Evolutionary conservation across 2,329 filamentous ascomycete species (phyloP), one percentile per base, ranked within the genome.

Genomic region (Coniochaeta hoffmannii): DNA sequence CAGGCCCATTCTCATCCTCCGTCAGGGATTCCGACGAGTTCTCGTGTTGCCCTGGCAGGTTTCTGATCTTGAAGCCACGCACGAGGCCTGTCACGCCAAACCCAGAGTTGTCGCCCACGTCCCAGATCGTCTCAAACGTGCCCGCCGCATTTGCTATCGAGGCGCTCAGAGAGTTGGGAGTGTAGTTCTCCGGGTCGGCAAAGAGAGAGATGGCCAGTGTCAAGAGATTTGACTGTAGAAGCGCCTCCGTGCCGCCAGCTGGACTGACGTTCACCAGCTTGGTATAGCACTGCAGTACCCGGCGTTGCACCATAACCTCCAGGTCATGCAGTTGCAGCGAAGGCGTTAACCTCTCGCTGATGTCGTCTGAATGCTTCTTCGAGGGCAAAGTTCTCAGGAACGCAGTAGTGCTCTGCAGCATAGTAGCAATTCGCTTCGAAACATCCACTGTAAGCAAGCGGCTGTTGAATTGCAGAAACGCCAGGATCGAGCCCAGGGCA

Each of bases 91-190:
- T 96, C 15, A 99, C 87, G 2, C 95, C 94, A 69, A 96, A 97
- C 1, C 92, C 93, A 63, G 87, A 92, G 66, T 97, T 97, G 68
- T 99, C 94, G 9, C 86, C 88, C 7, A 96, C 83, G 59, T 97
- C 93, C 94, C 94, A 99, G 36, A 99, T 83, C 1, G 86, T 92
- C 64, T 99, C 94, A 65, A 97, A 97, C 2, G 85, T 88, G 6
- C 89, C 90, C 1, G 91, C 89, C 15, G 92, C 89, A 61, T 87
- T 94, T 17, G 93, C 93, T 64, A 99, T 97, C 0, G 92, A 90
- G 14, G 90, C 88, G 65, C 93, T 96, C 50, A 97, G 70, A 1
- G 91, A 93, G 63, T 85, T 93, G 15, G 89, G 86, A 0, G 85
- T 85, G 66, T 96, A 95, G 64, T 90, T 90, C 56, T 95, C 90